Evolutionary conservation across 1,284 basidiomycete genomes (phyloP), one percentile per base, ranked within the genome.

Genomic region (Rhodotorula sp.): DNA sequence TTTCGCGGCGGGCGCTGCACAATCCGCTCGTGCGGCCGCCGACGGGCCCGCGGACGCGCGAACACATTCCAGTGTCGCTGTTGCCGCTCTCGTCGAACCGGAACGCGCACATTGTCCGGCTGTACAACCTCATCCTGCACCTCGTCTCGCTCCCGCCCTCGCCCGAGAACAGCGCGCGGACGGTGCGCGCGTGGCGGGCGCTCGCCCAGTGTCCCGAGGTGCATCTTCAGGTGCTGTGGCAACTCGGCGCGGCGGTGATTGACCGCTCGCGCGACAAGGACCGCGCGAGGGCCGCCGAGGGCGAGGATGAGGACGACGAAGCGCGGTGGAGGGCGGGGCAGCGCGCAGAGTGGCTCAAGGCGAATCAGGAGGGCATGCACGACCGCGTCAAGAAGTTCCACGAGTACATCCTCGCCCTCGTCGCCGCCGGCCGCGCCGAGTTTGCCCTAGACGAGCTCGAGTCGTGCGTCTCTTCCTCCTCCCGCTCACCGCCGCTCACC

Each of bases 391-490:
- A 65, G 36, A 74, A 74, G 70, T 72, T 74, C 39, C 13, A 39
- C 55, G 74, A 76, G 63, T 76, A 71, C 56, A 25, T 55, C 54
- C 66, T 76, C 57, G 61, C 68, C 19, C 69, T 76, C 41, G 73
- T 66, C 13, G 70, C 66, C 17, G 61, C 57, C 29, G 75, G 75
- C 17, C 50, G 57, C 15, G 32, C 55, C n/a, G 54, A 48, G 44
- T 61, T 70, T 58, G 75, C 70, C n/a, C 59, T 74, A 50, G 75
- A 76, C 34, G 75, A 76, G 62, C 61, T 74, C 48, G 73, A 76
- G 34, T 48, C 61, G 75, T 76, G 27, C 53, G 54, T 46, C 44
- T 46, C 39, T 2, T 25, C 57, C 61, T 61, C 59, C 50, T 60
- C 59, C 22, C 46, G 5, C 53, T 50, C 57, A 32, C 37, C 32